These are phyloP conservation scores for Entomophthora muscae DNA, from an alignment of 371 early-diverging fungal genomes.

Conservation along the genomic window DNA sequence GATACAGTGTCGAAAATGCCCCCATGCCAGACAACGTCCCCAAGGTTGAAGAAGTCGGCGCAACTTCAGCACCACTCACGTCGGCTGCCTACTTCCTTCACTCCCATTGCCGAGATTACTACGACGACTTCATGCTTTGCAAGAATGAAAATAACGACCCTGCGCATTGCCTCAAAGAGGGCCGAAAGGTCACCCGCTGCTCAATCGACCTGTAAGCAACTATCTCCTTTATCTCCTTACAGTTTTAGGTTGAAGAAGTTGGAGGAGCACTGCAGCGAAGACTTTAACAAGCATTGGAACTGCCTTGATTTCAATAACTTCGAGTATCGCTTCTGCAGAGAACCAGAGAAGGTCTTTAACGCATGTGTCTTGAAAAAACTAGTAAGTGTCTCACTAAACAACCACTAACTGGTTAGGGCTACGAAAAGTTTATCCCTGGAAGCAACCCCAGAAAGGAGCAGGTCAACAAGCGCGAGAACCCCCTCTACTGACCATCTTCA, in stretches of 20 bases:
- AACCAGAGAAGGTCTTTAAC: conserved; percentile 64
- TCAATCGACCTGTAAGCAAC: conserved; percentile 63
- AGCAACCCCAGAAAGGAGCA: no score
- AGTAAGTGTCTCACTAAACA: no score
- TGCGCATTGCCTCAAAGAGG: conserved; percentile 77
- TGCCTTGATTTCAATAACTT: conserved; percentile 86
- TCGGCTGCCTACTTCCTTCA: conserved; percentile 86
- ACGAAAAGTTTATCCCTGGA: no score
- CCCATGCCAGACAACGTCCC: conserved; percentile 48
- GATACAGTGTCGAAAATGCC: conserved; percentile 38
- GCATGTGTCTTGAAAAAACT: conserved; percentile 79
- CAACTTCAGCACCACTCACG: conserved; percentile 81
- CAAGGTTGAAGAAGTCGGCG: conserved; percentile 73
- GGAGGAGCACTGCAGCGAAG: conserved; percentile 72
- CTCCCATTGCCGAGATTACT: conserved; percentile 74
- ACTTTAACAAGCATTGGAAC: conserved; percentile 82
- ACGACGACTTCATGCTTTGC: conserved; percentile 93
- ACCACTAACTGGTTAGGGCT: no score
- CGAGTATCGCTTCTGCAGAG: conserved; percentile 62
- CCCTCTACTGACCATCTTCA: no score
- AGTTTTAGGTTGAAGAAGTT: conserved; percentile 59
- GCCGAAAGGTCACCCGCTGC: conserved; percentile 90
- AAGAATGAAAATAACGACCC: conserved; percentile 82
- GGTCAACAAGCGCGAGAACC: no score
- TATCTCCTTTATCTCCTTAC: not conserved